Evolutionary conservation across 345 rosid species (phyloP).

Genomic region (Capsella bursapastoris): DNA sequence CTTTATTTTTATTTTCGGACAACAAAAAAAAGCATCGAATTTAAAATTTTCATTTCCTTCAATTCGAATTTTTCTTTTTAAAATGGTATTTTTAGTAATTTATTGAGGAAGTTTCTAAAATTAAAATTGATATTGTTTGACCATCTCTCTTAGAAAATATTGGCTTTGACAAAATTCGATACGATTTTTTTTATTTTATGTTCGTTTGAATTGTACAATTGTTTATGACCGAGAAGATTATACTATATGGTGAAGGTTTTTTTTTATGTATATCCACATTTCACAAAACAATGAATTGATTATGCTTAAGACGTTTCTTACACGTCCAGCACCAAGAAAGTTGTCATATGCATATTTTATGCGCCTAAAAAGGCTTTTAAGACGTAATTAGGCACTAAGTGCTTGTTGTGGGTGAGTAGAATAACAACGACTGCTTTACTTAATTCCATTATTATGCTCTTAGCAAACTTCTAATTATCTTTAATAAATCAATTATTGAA

Average conservation of each 20-base stretch:
- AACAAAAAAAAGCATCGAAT: slow-evolving; percentile 4
- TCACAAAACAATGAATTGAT: not conserved
- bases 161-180: slow-evolving; percentile 18
- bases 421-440: slow-evolving; percentile 37
- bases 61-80: not conserved
- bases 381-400: slow-evolving; percentile 44
- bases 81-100: not conserved
- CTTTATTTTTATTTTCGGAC: not conserved
- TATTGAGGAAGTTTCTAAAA: slow-evolving; percentile 25
- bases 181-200: not conserved
- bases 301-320: slow-evolving; percentile 35
- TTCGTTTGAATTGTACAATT: no score
- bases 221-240: not conserved
- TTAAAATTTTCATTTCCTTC: slow-evolving; percentile 1
- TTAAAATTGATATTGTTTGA: slow-evolving; percentile 9
- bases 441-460: slow-evolving; percentile 17
- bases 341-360: slow-evolving; percentile 14
- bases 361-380: slow-evolving; percentile 20
- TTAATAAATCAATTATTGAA: slow-evolving; percentile 9
- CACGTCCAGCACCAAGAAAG: slow-evolving; percentile 43
- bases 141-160: slow-evolving; percentile 12
- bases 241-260: no score
- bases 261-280: not conserved
- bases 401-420: slow-evolving; percentile 45
- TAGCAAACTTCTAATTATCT: not conserved